Conservation (phyloP, 306 rosid species). For the Hippophae rhamnoides region DNA sequence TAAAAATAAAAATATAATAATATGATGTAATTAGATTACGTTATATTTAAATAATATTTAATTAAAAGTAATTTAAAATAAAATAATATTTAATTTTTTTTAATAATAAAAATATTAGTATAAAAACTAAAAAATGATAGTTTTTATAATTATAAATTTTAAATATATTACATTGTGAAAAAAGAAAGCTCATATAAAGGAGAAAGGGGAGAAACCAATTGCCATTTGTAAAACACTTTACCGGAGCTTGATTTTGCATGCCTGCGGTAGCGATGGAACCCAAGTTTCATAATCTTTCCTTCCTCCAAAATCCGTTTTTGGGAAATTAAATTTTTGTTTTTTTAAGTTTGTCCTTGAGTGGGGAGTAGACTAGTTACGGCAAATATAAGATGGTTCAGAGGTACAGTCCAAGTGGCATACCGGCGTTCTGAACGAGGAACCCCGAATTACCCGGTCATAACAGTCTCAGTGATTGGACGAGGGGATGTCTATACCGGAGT, state of each 20-base stretch:
- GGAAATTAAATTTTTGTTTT: not conserved
- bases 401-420: constrained; percentile 21
- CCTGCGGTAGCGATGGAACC: constrained; percentile 6
- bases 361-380: not conserved
- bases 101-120: no score
- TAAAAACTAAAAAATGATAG: no score
- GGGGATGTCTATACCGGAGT: constrained; percentile 10
- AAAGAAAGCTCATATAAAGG: not conserved
- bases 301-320: not conserved
- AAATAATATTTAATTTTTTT: no score
- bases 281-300: constrained; percentile 21
- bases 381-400: constrained; percentile 1
- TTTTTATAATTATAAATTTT: no score
- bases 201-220: not conserved
- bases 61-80: no score
- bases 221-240: constrained; percentile 4
- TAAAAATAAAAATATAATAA: no score
- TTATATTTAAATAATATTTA: no score
- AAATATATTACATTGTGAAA: not conserved
- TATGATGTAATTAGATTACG: no score
- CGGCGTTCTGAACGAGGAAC: constrained; percentile 24
- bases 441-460: constrained; percentile 11
- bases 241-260: constrained; percentile 22
- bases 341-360: constrained; percentile 5
- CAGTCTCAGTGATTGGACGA: constrained; percentile 13